phyloP scores from a whole-genome alignment of 2,329 filamentous ascomycete species.

The Fusarium falciforme region DNA sequence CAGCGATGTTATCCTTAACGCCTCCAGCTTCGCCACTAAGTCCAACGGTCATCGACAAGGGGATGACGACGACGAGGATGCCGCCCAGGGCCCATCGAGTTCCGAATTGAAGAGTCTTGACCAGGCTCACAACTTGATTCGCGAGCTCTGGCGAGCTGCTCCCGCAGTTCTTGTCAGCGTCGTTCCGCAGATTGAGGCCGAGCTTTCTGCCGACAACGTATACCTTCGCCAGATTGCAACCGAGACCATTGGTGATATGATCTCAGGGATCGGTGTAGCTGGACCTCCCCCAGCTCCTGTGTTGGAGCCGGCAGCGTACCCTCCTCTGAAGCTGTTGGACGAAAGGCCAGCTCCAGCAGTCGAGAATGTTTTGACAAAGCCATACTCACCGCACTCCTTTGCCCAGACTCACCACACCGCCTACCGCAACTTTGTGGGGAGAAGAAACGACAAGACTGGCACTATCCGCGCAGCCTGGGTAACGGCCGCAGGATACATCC shows the following conservation, averaged over 20 bases:
- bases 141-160: conserved; percentile 93
- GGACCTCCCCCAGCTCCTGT: conserved; percentile 79
- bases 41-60: conserved; percentile 68
- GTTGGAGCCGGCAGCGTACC: conserved; percentile 86
- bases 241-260: conserved; percentile 94
- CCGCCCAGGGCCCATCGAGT: conserved; percentile 74
- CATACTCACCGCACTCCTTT: conserved; percentile 90
- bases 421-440: conserved; percentile 86
- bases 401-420: conserved; percentile 81
- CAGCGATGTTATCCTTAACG: conserved; percentile 94
- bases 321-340: conserved; percentile 75
- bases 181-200: conserved; percentile 91
- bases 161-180: conserved; percentile 92
- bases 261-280: conserved; percentile 91
- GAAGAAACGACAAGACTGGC: conserved; percentile 87
- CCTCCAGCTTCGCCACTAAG: conserved; percentile 70
- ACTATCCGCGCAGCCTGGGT: conserved; percentile 89
- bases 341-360: conserved; percentile 59
- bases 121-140: conserved; percentile 89
- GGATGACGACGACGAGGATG: conserved; percentile 74
- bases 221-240: conserved; percentile 89
- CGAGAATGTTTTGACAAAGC: conserved; percentile 78
- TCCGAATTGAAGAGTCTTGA: conserved; percentile 87
- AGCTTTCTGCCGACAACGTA: conserved; percentile 89
- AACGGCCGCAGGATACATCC: conserved; percentile 83